Conservation (phyloP, 2,329 filamentous ascomycete species). For the Arthroderma sp. region DNA sequence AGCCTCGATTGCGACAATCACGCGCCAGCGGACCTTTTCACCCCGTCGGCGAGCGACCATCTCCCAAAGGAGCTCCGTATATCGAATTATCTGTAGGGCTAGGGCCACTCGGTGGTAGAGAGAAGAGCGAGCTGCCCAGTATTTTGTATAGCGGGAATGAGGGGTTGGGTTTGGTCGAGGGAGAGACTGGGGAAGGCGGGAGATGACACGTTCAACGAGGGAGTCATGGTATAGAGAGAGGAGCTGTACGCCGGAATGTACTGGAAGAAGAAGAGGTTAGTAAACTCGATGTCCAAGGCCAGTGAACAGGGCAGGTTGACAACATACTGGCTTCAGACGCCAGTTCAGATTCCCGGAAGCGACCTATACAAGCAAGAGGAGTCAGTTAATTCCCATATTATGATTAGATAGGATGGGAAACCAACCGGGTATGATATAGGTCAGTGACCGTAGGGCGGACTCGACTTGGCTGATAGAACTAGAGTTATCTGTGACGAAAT, state of each 20-base stretch:
- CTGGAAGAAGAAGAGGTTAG: conserved; percentile 22
- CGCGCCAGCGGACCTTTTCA: conserved; percentile 67
- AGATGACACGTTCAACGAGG: conserved; percentile 56
- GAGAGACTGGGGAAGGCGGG: conserved; percentile 40
- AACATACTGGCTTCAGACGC: conserved; percentile 68
- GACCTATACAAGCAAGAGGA: conserved; percentile 17
- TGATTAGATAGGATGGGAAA: background rate
- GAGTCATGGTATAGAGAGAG: conserved; percentile 88
- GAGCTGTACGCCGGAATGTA: conserved; percentile 78
- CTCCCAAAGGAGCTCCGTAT: conserved; percentile 92
- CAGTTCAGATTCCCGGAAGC: conserved; percentile 65
- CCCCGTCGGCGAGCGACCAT: conserved; percentile 85
- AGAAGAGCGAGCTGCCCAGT: conserved; percentile 47
- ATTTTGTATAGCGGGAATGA: conserved; percentile 51
- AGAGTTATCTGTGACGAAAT: conserved; percentile 91
- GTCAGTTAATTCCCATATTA: conserved; percentile 2
- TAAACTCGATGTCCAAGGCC: conserved; percentile 5
- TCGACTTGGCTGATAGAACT: conserved; percentile 92
- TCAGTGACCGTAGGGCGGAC: conserved; percentile 78
- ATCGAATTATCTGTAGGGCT: conserved; percentile 77
- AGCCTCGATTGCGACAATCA: conserved; percentile 71
- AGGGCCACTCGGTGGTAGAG: conserved; percentile 72
- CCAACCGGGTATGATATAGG: conserved; percentile 79
- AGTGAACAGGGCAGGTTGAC: conserved; percentile 12
- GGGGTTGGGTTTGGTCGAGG: conserved; percentile 40